Evolutionary conservation across 2,329 filamentous ascomycete genomes (phyloP), one percentile per base, ranked within the genome.

Genomic region (Plectosphaerella cucumerina): DNA sequence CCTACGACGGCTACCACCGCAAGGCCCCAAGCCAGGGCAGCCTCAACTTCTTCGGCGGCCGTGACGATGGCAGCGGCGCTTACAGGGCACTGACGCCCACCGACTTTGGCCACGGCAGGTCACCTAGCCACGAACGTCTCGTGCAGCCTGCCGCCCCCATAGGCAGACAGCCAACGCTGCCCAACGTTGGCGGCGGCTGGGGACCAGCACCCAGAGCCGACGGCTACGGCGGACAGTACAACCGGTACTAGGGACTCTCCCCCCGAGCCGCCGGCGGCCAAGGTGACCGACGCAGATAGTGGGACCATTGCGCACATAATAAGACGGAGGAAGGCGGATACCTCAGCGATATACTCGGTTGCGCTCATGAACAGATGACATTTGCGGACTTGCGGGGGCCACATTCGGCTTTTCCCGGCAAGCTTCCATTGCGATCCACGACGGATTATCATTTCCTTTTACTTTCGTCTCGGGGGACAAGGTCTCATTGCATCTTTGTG

Each of bases 21-120:
- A 45, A 53, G 45, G 48, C 17, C 20, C 35, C 47, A 9, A 48
- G 47, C 47, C 35, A 48, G 22, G 47, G 34, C 9, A 48, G 47
- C 37, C 50, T 55, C 37, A 55, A 53, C 53, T 47, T 55, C 48
- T 50, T 55, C 33, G 51, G 52, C 48, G 51, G 52, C 51, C 48
- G 50, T 47, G 56, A 44, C 12, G 47, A 44, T 17, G 50, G 49
- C 43, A 47, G 52, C 48, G 52, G 44, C 22, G 50, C 58, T 15
- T 69, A 66, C 55, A 66, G 73, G 22, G 62, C 70, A 4, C 56
- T 76, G 20, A 74, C 72, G 21, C 69, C 67, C 58, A 5, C 59
- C 62, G 6, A 48, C 31, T 63, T 51, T 44, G 47, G 26, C 37
- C 48, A 56, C 48, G 52, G 50, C 14, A 51, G 45, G 17, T 63